Evolutionary conservation across 2,329 filamentous ascomycete genomes (phyloP), one percentile per base, ranked within the genome.

Genomic region (Plenodomus lindquistii): DNA sequence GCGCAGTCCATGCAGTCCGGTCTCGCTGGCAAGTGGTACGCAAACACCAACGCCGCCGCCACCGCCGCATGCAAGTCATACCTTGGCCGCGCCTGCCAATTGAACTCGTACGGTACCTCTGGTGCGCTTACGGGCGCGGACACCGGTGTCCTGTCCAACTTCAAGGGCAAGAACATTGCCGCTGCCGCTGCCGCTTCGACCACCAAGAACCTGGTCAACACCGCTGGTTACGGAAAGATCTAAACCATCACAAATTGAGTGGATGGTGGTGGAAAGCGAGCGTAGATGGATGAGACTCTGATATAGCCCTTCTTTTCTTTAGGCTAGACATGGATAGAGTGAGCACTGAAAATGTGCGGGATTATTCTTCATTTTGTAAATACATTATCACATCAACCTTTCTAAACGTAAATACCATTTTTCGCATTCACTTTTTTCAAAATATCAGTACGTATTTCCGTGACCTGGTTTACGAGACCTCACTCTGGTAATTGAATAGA

Each of bases 101-200:
- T 73, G 45, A 85, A 85, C 71, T 10, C 56, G 3, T 70, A 68
- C 50, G 67, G 65, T 2, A 60, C 21, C 54, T 66, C 62, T 24
- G 63, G 61, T 15, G 37, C 52, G 6, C 54, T 71, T 31, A 40
- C 60, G 21, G 68, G 65, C 17, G 51, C 62, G n/a, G 77, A 80
- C 59, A 75, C 76, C 10, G 67, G 63, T 41, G 79, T 84, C 71
- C 62, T 85, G 40, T 41, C 57, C 46, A 73, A 78, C 59, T 83
- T 84, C 66, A 66, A 70, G 40, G 79, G 79, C 50, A 80, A 81
- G 75, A 79, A 75, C 50, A 64, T 83, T 55, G 81, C 81, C 11
- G 58, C 71, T 47, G 77, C 79, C 13, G 48, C 57, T 13, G 27
- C 58, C 13, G 58, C 58, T 13, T 18, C 42, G 17, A 43, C 8